Conservation (phyloP, 306 rosid species). For the Clitoria ternatea region DNA sequence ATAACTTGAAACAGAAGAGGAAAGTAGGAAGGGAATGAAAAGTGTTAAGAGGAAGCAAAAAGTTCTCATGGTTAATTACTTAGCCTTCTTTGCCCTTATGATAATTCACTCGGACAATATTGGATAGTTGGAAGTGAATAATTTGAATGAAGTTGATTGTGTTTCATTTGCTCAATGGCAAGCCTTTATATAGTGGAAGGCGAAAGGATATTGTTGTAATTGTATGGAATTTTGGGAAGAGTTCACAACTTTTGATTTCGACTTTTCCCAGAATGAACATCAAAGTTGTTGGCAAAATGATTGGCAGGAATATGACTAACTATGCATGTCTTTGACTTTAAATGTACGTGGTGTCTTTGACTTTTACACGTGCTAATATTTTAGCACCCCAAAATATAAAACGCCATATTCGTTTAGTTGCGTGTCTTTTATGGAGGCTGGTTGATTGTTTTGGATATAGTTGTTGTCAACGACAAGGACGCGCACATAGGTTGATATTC, state of each 20-base stretch:
- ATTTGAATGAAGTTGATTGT: conserved; percentile 1
- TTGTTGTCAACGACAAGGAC: neutral
- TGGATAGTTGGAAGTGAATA: neutral
- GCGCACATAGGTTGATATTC: conserved; percentile 4
- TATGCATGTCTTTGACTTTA: conserved; percentile 11
- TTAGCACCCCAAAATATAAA: conserved; percentile 2
- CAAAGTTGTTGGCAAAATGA: conserved; percentile 9
- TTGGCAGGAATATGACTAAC: neutral
- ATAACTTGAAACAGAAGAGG: conserved; percentile 19
- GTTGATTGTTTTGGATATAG: conserved; percentile 15
- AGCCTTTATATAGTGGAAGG: conserved; percentile 19
- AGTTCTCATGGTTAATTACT: neutral
- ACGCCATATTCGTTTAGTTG: neutral
- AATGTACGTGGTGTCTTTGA: neutral
- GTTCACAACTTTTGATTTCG: neutral
- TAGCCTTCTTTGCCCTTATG: neutral
- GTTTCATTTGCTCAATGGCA: neutral
- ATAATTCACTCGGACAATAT: neutral
- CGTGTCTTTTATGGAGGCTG: neutral
- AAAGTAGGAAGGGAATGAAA: conserved; percentile 7
- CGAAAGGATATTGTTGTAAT: neutral
- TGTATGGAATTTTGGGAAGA: neutral
- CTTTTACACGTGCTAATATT: neutral
- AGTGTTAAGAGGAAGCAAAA: neutral
- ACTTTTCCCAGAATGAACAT: neutral